Evolutionary conservation across 495 filamentous ascomycete genomes (phyloP).

Genomic region (Talaromyces trachyspermus): DNA sequence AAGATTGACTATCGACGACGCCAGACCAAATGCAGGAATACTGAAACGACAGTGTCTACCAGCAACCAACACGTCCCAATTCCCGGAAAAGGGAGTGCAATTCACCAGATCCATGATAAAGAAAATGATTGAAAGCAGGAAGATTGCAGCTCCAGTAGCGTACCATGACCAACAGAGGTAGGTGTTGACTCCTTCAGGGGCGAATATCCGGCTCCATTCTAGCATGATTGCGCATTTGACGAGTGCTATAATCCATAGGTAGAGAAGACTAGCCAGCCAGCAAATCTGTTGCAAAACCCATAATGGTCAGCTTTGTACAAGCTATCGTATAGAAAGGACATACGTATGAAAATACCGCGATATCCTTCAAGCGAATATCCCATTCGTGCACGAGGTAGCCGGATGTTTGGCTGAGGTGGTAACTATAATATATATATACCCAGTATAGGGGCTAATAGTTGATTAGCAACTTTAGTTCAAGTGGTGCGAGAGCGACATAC

Average conservation of each 20-base stretch:
- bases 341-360: constrained; percentile 15
- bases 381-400: constrained; percentile 20
- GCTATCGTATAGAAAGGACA: not conserved
- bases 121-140: not conserved
- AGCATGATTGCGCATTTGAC: constrained; percentile 18
- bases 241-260: constrained; percentile 12
- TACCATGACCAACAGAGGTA: not conserved
- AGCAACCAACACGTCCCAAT: not conserved
- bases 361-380: constrained; percentile 15
- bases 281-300: not conserved
- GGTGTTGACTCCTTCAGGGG: constrained; percentile 2
- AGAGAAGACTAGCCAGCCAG: constrained; percentile 5
- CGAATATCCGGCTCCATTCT: constrained; percentile 20
- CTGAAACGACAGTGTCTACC: not conserved
- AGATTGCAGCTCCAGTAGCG: not conserved
- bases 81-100: not conserved
- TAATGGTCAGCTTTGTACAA: not conserved
- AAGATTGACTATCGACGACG: not conserved
- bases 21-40: not conserved
- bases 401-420: constrained; percentile 9
- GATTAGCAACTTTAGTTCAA: not conserved
- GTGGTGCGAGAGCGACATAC: not conserved
- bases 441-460: constrained; percentile 11
- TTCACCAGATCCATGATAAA: not conserved
- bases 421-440: constrained; percentile 13